These are phyloP conservation scores for Lithocarpus polystachyus DNA, from an alignment of 306 rosid species.

Conservation along the genomic window DNA sequence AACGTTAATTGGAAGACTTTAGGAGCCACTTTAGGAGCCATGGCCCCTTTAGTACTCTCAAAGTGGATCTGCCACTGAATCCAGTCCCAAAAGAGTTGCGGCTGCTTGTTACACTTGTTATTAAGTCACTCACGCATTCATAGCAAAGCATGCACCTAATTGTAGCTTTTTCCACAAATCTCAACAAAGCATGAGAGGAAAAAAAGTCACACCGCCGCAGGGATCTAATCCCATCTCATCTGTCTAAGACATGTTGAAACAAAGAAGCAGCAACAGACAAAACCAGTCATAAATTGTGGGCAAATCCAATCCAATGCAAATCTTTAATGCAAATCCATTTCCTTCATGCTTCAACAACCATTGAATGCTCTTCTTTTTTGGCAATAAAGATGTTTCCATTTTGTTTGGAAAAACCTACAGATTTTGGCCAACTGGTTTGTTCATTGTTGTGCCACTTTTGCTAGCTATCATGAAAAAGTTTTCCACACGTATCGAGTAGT, in stretches of 20 bases:
- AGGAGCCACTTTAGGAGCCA: no score
- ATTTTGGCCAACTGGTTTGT: background rate
- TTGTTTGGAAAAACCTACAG: background rate
- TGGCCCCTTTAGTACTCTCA: no score
- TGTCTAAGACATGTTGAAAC: slow-evolving; percentile 1
- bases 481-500: background rate
- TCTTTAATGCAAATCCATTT: background rate
- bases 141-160: no score
- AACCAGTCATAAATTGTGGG: background rate
- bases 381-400: background rate
- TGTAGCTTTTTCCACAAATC: no score
- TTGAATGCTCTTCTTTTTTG: background rate
- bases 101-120: no score
- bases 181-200: background rate
- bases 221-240: background rate
- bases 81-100: no score
- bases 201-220: background rate
- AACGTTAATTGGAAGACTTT: no score
- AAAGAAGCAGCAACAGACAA: background rate
- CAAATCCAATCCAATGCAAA: background rate
- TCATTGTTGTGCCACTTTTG: no score
- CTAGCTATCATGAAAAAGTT: background rate
- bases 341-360: background rate
- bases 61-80: no score
- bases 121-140: no score